Evolutionary conservation across 192 early-diverging fungal species (phyloP).

Genomic region (Linnemannia schmuckeri): DNA sequence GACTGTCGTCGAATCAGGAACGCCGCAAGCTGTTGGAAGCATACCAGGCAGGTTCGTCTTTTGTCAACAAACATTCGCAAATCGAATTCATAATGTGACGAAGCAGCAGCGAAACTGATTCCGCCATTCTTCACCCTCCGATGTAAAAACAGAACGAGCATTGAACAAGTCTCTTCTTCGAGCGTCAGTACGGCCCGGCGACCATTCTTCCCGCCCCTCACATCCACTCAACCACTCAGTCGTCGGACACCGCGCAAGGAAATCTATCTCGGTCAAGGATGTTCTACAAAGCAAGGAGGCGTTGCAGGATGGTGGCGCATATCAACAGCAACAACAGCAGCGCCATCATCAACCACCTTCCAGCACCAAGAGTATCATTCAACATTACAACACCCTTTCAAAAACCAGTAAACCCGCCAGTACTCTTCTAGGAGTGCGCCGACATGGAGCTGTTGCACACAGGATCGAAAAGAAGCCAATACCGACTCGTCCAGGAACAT

Average conservation of each 20-base stretch:
- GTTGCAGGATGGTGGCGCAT: not conserved
- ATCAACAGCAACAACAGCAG: not conserved
- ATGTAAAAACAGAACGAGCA: slow-evolving; percentile 23
- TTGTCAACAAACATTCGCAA: not conserved
- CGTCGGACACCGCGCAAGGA: slow-evolving; percentile 7
- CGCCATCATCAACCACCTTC: not conserved
- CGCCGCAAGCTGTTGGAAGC: slow-evolving; percentile 40
- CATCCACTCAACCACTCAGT: not conserved
- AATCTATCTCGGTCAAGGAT: not conserved
- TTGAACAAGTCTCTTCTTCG: slow-evolving; percentile 21
- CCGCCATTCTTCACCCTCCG: not conserved
- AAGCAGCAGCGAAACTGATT: not conserved
- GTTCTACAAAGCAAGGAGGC: not conserved
- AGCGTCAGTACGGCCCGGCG: slow-evolving; percentile 12
- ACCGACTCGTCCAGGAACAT: not conserved
- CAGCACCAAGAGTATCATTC: slow-evolving; percentile 1
- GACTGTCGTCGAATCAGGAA: slow-evolving; percentile 32
- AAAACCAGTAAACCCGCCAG: not conserved
- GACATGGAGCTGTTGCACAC: not conserved
- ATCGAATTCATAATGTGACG: not conserved
- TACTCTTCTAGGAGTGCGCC: not conserved
- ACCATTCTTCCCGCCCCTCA: not conserved
- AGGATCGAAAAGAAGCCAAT: not conserved
- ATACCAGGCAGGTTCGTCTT: slow-evolving; percentile 42
- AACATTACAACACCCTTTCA: slow-evolving; percentile 6